These are phyloP conservation scores for Solanum paucissectum DNA, from an alignment of 257 asterid genomes.

Conservation along the genomic window DNA sequence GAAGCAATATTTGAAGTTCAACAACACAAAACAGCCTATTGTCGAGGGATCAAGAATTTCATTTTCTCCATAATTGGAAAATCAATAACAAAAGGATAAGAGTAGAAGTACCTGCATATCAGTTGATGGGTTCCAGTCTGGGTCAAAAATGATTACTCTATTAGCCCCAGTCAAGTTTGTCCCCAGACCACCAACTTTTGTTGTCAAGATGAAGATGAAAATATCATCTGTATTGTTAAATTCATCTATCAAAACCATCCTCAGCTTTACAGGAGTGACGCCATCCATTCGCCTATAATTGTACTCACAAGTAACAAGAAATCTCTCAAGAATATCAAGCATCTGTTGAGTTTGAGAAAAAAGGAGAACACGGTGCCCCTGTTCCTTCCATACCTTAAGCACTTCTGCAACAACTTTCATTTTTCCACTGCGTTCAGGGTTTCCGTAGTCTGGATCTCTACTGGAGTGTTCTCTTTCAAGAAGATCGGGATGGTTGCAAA, in stretches of 20 bases:
- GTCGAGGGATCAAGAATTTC: background rate
- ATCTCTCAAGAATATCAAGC: slow-evolving; percentile 93
- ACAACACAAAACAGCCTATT: background rate
- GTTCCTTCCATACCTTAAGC: slow-evolving; percentile 91
- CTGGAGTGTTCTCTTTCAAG: slow-evolving; percentile 86
- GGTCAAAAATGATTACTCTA: slow-evolving; percentile 94
- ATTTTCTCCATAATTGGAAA: background rate
- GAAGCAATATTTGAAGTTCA: background rate
- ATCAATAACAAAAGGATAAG: background rate
- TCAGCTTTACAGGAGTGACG: slow-evolving; percentile 71
- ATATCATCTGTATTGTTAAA: slow-evolving; percentile 73
- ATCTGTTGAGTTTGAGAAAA: slow-evolving; percentile 94
- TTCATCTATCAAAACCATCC: slow-evolving; percentile 92
- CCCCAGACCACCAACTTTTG: slow-evolving; percentile 97
- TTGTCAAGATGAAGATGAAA: slow-evolving; percentile 77
- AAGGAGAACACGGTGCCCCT: slow-evolving; percentile 95
- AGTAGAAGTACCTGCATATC: slow-evolving; percentile 69
- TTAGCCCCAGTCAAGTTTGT: slow-evolving; percentile 95
- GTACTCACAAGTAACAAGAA: slow-evolving; percentile 38
- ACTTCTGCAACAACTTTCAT: slow-evolving; percentile 84
- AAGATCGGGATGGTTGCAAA: slow-evolving; percentile 98
- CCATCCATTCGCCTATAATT: slow-evolving; percentile 96
- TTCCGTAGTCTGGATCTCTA: slow-evolving; percentile 88
- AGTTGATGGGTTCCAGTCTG: slow-evolving; percentile 99
- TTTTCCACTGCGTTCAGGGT: slow-evolving; percentile 85